These are phyloP conservation scores for Apiospora pterosperma DNA, from an alignment of 2,329 filamentous ascomycete genomes.

Conservation along the genomic window DNA sequence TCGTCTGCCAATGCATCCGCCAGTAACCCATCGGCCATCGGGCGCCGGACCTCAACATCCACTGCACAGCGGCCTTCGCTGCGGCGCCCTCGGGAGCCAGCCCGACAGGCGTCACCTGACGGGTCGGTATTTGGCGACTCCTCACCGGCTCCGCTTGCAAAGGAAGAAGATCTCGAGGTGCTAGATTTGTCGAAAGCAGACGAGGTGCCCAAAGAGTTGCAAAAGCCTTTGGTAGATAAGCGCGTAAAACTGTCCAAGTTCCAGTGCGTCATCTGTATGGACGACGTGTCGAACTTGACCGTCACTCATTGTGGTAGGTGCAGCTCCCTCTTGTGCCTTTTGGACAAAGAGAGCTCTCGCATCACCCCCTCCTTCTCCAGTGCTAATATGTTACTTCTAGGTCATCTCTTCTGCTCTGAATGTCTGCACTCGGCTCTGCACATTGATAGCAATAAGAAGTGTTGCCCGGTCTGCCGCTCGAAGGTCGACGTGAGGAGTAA, in stretches of 20 bases:
- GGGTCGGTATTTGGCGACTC: background rate
- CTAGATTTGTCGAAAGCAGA: constrained; percentile 42
- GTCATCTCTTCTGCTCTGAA: constrained; percentile 61
- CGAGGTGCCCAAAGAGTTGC: constrained; percentile 40
- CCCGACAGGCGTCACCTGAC: background rate
- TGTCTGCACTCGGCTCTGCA: constrained; percentile 60
- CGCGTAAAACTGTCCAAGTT: constrained; percentile 52
- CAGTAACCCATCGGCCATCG: background rate
- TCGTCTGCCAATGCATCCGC: background rate
- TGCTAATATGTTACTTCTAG: constrained; percentile 31
- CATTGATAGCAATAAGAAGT: constrained; percentile 51
- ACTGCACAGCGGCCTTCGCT: background rate
- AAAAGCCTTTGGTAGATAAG: constrained; percentile 44
- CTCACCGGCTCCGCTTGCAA: background rate
- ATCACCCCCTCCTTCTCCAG: background rate
- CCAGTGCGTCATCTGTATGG: constrained; percentile 68
- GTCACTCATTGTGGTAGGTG: constrained; percentile 65
- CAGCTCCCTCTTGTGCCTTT: background rate
- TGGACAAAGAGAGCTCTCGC: no score
- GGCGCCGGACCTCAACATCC: background rate
- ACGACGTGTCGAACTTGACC: constrained; percentile 53
- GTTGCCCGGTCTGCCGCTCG: constrained; percentile 62
- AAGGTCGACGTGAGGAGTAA: constrained; percentile 49
- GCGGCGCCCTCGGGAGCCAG: background rate
- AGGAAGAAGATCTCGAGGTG: constrained; percentile 21